A percentile compares a stretch with the other conserved stretches of the same genome.
Evolutionary conservation across 805 yeast species (phyloP).

Genomic region (Blastobotrys americana): DNA sequence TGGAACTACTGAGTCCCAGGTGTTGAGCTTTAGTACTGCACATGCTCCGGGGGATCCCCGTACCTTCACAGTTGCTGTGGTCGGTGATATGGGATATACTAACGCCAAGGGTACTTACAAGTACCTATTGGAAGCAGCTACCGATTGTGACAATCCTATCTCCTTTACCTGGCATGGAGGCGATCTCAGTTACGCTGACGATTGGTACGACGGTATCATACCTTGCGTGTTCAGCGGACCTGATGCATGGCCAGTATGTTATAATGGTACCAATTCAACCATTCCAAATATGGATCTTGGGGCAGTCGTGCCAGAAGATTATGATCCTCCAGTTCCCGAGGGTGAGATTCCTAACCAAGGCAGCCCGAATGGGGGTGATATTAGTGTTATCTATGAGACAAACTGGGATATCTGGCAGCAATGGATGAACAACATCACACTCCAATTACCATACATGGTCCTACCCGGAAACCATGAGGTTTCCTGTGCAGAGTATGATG

Average conservation of each 20-base stretch:
- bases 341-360: constrained; percentile 11
- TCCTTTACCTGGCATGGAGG: constrained; percentile 25
- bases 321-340: constrained; percentile 11
- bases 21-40: constrained; percentile 10
- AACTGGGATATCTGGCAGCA: constrained; percentile 21
- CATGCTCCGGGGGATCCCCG: constrained; percentile 6
- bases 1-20: constrained; percentile 9
- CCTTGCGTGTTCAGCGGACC: constrained; percentile 11
- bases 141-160: constrained; percentile 1
- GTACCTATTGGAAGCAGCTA: constrained; percentile 6
- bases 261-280: constrained; percentile 13
- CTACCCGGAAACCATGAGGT: constrained; percentile 26
- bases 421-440: constrained; percentile 18
- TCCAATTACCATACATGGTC: constrained; percentile 21
- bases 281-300: constrained; percentile 8
- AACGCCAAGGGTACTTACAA: constrained; percentile 10
- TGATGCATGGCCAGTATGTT: constrained; percentile 15
- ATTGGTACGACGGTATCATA: constrained; percentile 23
- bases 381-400: constrained; percentile 18
- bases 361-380: constrained; percentile 9
- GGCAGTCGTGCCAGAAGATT: constrained; percentile 5
- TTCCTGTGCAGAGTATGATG: constrained; percentile 17
- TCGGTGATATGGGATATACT: constrained; percentile 14
- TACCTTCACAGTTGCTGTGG: constrained; percentile 11
- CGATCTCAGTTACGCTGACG: constrained; percentile 29